These are phyloP conservation scores for Hansenula sp. DNA, from an alignment of 1,139 yeast species.

Conservation along the genomic window DNA sequence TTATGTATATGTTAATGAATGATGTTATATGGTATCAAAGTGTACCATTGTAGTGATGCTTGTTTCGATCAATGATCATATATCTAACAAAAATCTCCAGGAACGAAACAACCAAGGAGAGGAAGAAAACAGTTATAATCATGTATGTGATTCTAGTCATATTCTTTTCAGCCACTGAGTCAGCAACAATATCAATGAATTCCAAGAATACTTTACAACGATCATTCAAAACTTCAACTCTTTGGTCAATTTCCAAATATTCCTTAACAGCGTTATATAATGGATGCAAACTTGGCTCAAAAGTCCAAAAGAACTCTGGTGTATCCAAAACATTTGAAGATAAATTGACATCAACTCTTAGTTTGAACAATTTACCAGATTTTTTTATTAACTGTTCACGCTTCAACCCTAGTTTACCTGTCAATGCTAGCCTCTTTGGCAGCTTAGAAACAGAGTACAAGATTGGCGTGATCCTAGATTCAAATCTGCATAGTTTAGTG, in stretches of 20 bases:
- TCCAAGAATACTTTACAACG: conserved; percentile 92
- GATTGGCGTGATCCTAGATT: conserved; percentile 82
- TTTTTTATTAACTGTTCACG: conserved; percentile 79
- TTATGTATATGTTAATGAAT: neutral
- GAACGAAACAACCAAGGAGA: conserved; percentile 70
- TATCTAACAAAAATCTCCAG: conserved; percentile 58
- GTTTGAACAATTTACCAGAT: conserved; percentile 83
- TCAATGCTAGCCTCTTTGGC: conserved; percentile 85
- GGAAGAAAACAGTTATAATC: conserved; percentile 76
- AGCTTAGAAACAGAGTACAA: conserved; percentile 81
- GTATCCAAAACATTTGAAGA: conserved; percentile 90
- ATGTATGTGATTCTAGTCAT: conserved; percentile 91
- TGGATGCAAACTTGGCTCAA: conserved; percentile 94
- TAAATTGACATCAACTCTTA: conserved; percentile 89
- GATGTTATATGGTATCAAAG: neutral
- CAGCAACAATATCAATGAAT: conserved; percentile 88
- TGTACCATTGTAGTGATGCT: neutral
- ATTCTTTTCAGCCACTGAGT: conserved; percentile 88
- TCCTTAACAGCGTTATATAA: conserved; percentile 86
- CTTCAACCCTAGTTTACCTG: conserved; percentile 79
- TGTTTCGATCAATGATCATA: conserved; percentile 33
- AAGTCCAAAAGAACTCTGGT: conserved; percentile 95
- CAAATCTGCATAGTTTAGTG: conserved; percentile 86
- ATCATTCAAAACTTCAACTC: conserved; percentile 90
- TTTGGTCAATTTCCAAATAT: conserved; percentile 88